Conservation (phyloP, 805 yeast species). For the Metschnikowia aberdeeniae region DNA sequence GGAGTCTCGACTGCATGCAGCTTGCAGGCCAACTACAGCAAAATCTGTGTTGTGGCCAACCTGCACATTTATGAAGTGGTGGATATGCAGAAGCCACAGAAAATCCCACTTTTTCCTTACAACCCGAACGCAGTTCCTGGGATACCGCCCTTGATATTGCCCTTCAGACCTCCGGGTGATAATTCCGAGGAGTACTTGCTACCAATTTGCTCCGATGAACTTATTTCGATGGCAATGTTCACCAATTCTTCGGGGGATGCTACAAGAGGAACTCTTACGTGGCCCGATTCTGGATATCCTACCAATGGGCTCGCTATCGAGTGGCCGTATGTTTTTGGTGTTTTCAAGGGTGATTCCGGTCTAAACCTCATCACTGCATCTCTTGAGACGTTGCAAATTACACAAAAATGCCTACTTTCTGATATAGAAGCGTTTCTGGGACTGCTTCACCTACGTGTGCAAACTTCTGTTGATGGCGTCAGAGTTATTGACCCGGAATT, state of each 20-base stretch:
- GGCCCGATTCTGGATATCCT: slow-evolving; percentile 36
- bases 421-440: neutral
- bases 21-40: slow-evolving; percentile 25
- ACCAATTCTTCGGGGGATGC: slow-evolving; percentile 36
- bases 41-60: slow-evolving; percentile 33
- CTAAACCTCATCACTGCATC: slow-evolving; percentile 22
- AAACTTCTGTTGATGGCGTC: slow-evolving; percentile 1
- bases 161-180: slow-evolving; percentile 5
- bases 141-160: slow-evolving; percentile 11
- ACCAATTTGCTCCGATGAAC: slow-evolving; percentile 30
- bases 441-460: neutral
- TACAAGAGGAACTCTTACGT: slow-evolving; percentile 39
- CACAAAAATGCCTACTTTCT: neutral
- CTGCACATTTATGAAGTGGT: slow-evolving; percentile 31
- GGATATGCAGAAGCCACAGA: slow-evolving; percentile 30
- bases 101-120: slow-evolving; percentile 35
- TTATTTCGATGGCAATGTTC: slow-evolving; percentile 39
- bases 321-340: slow-evolving; percentile 37
- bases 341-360: slow-evolving; percentile 16
- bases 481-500: slow-evolving; percentile 8
- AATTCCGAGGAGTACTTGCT: slow-evolving; percentile 29
- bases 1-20: slow-evolving; percentile 28
- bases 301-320: slow-evolving; percentile 26
- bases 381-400: slow-evolving; percentile 22
- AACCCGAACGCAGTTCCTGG: slow-evolving; percentile 8